Conservation (phyloP, 805 yeast species). For the Suhomyces sp. region DNA sequence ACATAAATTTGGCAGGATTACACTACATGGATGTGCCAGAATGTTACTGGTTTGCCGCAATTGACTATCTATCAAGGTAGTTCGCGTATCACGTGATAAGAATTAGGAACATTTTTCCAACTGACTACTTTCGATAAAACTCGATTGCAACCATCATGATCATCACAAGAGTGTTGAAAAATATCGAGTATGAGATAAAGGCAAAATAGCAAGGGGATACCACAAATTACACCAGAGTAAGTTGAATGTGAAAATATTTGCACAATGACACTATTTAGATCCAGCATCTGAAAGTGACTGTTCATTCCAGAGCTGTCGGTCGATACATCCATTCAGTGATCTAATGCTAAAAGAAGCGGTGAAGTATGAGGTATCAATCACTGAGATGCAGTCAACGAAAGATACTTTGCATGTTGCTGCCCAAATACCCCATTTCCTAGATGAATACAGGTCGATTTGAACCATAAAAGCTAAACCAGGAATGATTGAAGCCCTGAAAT, state of each 20-base stretch:
- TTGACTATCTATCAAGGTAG: neutral
- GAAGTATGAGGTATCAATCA: neutral
- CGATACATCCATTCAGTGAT: neutral
- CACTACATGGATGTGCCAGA: neutral
- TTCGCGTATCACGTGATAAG: neutral
- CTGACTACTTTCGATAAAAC: no score
- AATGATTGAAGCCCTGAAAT: neutral
- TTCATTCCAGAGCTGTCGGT: neutral
- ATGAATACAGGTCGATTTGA: neutral
- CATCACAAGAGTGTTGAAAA: no score
- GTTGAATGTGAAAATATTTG: neutral
- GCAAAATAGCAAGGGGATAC: neutral
- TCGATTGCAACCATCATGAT: no score
- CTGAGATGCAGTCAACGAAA: neutral
- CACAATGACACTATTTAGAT: neutral
- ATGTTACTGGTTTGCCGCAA: neutral
- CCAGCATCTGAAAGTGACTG: neutral
- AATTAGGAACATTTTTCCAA: neutral
- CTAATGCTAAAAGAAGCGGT: no score
- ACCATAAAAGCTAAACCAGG: neutral
- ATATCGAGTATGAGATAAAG: neutral
- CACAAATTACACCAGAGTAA: neutral
- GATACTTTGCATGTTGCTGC: neutral
- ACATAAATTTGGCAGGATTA: no score
- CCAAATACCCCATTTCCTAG: neutral